A percentile compares a stretch with the other conserved stretches of the same genome.
Conservation (phyloP, 352 stramenopile genomes). For the Pythium rhizo-oryzae region DNA sequence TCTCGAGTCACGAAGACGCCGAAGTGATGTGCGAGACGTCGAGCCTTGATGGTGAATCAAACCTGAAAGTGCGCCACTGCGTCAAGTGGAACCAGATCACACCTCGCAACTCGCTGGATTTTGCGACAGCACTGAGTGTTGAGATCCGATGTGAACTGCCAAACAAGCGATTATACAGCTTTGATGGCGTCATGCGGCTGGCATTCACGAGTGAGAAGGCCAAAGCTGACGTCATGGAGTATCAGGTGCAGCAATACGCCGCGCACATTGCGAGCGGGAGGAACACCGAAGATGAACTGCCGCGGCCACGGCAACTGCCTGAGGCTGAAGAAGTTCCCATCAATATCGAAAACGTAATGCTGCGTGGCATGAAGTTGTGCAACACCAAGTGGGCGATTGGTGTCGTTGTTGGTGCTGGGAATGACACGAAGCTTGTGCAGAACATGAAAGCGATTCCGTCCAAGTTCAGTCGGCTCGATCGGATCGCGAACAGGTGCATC, state of each 20-base stretch:
- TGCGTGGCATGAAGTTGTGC: conserved; percentile 83
- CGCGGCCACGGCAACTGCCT: neutral
- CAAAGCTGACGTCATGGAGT: conserved; percentile 29
- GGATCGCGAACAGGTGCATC: conserved; percentile 80
- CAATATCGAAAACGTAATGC: conserved; percentile 78
- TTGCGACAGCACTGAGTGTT: conserved; percentile 49
- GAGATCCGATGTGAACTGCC: conserved; percentile 79
- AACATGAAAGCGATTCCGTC: conserved; percentile 89
- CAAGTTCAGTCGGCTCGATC: conserved; percentile 84
- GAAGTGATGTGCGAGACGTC: conserved; percentile 83
- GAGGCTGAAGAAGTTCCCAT: conserved; percentile 68
- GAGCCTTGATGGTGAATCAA: conserved; percentile 84
- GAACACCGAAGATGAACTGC: conserved; percentile 8
- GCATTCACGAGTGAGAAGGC: conserved; percentile 34
- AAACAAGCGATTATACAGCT: conserved; percentile 84
- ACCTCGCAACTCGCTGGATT: conserved; percentile 42
- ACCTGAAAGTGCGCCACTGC: conserved; percentile 76
- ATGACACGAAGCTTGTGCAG: conserved; percentile 82
- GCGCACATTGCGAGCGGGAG: conserved; percentile 13
- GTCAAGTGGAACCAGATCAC: conserved; percentile 61
- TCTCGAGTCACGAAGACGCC: conserved; percentile 70
- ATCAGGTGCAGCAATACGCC: conserved; percentile 16
- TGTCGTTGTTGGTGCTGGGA: conserved; percentile 77
- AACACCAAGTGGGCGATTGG: conserved; percentile 85
- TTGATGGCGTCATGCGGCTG: conserved; percentile 68